Conservation (phyloP, 2,329 filamentous ascomycete genomes). For the Phialophora tarda region DNA sequence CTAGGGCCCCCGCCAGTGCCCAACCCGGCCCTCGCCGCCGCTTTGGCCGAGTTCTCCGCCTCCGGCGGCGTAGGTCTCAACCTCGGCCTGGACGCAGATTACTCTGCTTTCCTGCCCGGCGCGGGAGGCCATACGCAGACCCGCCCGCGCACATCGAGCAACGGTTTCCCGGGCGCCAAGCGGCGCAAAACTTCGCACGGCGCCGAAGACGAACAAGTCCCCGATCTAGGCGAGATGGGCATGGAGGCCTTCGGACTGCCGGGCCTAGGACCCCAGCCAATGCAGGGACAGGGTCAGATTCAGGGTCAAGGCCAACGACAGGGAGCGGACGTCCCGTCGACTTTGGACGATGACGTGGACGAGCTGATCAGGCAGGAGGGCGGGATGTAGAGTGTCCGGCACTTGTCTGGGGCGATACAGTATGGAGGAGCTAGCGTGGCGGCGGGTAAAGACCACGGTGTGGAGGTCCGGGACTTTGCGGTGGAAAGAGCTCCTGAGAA, state of each 20-base stretch:
- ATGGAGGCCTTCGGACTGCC: constrained; percentile 22
- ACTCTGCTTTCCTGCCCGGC: constrained; percentile 17
- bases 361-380: constrained; percentile 60
- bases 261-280: constrained; percentile 23
- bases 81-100: constrained; percentile 18
- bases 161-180: constrained; percentile 46
- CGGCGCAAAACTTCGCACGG: constrained; percentile 56
- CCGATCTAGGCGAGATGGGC: constrained; percentile 40
- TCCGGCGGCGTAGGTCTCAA: background rate
- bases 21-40: constrained; percentile 36
- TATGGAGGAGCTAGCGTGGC: background rate
- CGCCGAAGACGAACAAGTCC: constrained; percentile 51
- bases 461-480: background rate
- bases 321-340: constrained; percentile 50
- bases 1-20: constrained; percentile 10
- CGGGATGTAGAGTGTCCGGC: constrained; percentile 1
- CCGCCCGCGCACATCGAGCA: constrained; percentile 22
- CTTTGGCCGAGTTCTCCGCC: constrained; percentile 34
- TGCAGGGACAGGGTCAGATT: background rate
- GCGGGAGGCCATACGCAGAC: background rate
- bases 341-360: constrained; percentile 66
- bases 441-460: background rate
- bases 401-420: background rate
- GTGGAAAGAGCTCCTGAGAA: background rate
- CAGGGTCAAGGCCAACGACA: background rate